Conservation (phyloP, 2,329 filamentous ascomycete species). For the Niveomyces coronatus region DNA sequence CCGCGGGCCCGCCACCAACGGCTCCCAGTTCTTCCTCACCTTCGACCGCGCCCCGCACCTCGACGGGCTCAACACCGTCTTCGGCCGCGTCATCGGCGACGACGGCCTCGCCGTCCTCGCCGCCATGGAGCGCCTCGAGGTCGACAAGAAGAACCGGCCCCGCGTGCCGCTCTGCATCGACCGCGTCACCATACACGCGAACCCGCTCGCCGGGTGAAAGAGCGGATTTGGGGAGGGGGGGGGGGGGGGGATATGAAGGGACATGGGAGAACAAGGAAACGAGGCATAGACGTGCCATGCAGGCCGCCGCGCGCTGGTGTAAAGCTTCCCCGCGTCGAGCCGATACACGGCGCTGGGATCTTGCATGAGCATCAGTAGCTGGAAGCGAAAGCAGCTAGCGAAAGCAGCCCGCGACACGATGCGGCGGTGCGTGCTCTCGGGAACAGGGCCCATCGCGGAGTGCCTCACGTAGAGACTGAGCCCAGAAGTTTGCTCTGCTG, state of each 20-base stretch:
- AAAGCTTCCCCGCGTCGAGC: no score
- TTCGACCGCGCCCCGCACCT: slow-evolving; percentile 71
- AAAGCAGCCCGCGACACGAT: no score
- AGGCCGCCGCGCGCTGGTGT: no score
- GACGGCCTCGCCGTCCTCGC: slow-evolving; percentile 55
- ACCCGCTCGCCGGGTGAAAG: slow-evolving; percentile 56
- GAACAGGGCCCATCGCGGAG: no score
- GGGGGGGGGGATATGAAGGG: background rate
- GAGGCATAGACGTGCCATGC: background rate
- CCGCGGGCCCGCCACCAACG: slow-evolving; percentile 63
- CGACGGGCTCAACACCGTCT: slow-evolving; percentile 76
- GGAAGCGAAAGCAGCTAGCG: no score
- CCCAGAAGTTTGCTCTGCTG: no score
- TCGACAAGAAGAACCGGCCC: slow-evolving; percentile 71
- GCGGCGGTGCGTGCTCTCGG: no score
- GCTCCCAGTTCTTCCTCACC: slow-evolving; percentile 72
- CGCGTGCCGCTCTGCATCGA: slow-evolving; percentile 58
- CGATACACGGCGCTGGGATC: no score
- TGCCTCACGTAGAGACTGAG: no score
- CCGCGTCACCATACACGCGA: slow-evolving; percentile 65
- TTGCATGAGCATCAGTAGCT: no score
- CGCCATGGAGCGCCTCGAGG: slow-evolving; percentile 58
- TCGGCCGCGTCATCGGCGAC: slow-evolving; percentile 62
- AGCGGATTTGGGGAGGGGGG: background rate
- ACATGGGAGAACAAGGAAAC: background rate